These are phyloP conservation scores for Diddensiella santjacobensis DNA, from an alignment of 805 yeast species.

Conservation along the genomic window DNA sequence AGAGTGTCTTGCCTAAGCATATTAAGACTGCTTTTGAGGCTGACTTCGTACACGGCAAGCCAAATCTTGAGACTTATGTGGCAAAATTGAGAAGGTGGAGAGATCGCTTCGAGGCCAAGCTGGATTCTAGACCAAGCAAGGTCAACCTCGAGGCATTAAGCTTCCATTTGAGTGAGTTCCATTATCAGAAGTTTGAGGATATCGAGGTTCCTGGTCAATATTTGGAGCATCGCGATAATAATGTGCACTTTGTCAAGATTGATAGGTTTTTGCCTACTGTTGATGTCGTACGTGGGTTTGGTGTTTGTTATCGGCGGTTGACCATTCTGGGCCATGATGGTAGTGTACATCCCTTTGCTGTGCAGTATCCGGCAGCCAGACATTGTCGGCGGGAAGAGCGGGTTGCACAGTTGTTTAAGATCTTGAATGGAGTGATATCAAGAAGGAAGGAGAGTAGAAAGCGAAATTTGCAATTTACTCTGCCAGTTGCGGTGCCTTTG, in stretches of 20 bases:
- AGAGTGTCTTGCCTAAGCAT: constrained; percentile 84
- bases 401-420: constrained; percentile 84
- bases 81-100: constrained; percentile 86
- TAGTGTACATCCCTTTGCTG: constrained; percentile 84
- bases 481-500: constrained; percentile 89
- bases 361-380: constrained; percentile 96
- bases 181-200: constrained; percentile 96
- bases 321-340: constrained; percentile 94
- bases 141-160: constrained; percentile 86
- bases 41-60: constrained; percentile 83
- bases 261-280: constrained; percentile 88
- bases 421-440: constrained; percentile 75
- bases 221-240: constrained; percentile 79
- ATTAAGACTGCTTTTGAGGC: constrained; percentile 85
- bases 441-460: constrained; percentile 85
- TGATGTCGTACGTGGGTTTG: constrained; percentile 84
- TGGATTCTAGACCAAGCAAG: constrained; percentile 76
- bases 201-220: constrained; percentile 98
- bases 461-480: constrained; percentile 75
- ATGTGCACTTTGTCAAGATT: constrained; percentile 86
- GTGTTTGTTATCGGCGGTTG: constrained; percentile 83
- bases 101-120: constrained; percentile 82
- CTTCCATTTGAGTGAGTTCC: constrained; percentile 95
- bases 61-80: constrained; percentile 84
- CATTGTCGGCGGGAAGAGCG: constrained; percentile 96